Conservation (phyloP, 495 filamentous ascomycete species). For the Achaetomiella virescens region DNA sequence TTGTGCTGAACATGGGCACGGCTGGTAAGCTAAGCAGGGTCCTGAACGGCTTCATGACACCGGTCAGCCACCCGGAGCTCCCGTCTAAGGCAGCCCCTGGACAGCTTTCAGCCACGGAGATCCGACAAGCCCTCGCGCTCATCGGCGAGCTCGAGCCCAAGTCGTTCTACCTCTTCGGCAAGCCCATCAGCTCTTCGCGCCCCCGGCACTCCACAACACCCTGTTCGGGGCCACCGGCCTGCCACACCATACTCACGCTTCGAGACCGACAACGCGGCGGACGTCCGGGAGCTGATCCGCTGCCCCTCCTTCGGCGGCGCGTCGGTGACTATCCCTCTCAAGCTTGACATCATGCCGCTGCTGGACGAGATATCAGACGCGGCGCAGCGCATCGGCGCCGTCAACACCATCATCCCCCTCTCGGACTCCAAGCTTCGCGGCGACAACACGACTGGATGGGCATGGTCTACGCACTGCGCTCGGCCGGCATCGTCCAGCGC, state of each 20-base stretch:
- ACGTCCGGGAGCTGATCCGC: slow-evolving; percentile 62
- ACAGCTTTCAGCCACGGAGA: slow-evolving; percentile 87
- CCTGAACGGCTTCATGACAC: slow-evolving; percentile 88
- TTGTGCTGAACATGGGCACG: slow-evolving; percentile 94
- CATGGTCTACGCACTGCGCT: slow-evolving; percentile 76
- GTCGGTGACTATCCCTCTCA: slow-evolving; percentile 92
- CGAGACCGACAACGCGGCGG: slow-evolving; percentile 63
- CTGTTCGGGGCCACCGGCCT: slow-evolving; percentile 75
- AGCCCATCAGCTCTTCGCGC: slow-evolving; percentile 74
- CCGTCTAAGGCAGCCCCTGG: slow-evolving; percentile 93
- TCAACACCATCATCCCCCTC: slow-evolving; percentile 79
- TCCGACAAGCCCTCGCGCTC: slow-evolving; percentile 66
- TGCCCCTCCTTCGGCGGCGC: slow-evolving; percentile 78
- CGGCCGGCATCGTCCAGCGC: slow-evolving; percentile 53
- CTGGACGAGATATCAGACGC: slow-evolving; percentile 75
- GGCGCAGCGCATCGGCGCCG: slow-evolving; percentile 78
- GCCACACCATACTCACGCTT: slow-evolving; percentile 77
- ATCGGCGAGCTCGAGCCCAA: slow-evolving; percentile 73
- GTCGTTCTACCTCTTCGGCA: slow-evolving; percentile 82
- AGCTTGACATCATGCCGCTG: slow-evolving; percentile 76
- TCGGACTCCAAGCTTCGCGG: slow-evolving; percentile 52
- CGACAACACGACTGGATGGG: slow-evolving; percentile 97
- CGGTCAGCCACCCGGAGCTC: slow-evolving; percentile 82
- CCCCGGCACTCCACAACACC: slow-evolving; percentile 82
- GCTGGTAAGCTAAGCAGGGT: slow-evolving; percentile 84